Base-by-base conservation (phyloP, 805 yeast genomes). In the Lipomyces sp. region DNA sequence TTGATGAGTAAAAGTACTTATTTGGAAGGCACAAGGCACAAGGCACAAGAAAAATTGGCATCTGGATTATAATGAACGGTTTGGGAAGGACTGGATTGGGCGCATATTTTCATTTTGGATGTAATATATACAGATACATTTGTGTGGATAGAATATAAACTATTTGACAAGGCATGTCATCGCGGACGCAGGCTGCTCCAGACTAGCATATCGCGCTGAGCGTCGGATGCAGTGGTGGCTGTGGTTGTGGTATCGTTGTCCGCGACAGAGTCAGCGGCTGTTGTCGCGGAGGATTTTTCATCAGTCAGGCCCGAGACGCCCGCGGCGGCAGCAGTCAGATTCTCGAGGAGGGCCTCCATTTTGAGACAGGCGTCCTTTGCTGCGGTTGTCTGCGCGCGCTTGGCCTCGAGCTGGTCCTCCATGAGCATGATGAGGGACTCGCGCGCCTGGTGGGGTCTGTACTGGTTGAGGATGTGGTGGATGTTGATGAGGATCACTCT, bases 401-500 rank as follows among this genome's bases (percentile, higher is more conserved):
- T 84, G 38, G 75, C 73, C 43, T 79, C 85, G 16, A 91, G 78
- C 63, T 85, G 89, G 46, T 80, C 83, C 61, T 78, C 81, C 64
- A 87, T 69, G 47, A 84, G 72, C 74, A 87, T 74, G 38, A 89
- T 86, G 57, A 93, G 73, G 43, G 90, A 83, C 63, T 93, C 98
- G 45, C 97, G 75, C 2, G 95, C 84, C 65, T 93, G 98, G 68
- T 93, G 98, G 2, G 97, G 93, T 54, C 98, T 74, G 68, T 93
- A 93, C 45, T 90, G 89, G 66, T 93, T 93, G 51, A 93, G 70
- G 33, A 93, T 71, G 66, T 93, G 98, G 65, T 93, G 97, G 57
- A 93, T 82, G 64, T 93, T 93, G 64, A 91, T 84, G 45, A 93
- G 71, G 10, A 91, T 81, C 13, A 84, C 76, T 56, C 95, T 79